Percentiles rank a stretch among this genome's conserved stretches.
phyloP scores from a whole-genome alignment of 257 asterid genomes.

The Striga asiatica region DNA sequence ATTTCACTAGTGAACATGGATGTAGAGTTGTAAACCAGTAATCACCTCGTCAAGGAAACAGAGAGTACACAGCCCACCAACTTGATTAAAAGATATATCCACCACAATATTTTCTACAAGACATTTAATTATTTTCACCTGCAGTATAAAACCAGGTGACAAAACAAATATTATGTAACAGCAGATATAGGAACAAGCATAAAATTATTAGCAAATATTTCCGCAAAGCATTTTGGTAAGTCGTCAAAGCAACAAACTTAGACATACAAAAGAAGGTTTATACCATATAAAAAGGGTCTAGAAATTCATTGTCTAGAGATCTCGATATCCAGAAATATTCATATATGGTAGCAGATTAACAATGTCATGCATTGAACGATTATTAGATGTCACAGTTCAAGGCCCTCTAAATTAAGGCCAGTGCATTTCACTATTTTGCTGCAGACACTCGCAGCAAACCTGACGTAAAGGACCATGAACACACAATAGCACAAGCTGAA shows the following conservation, averaged over 20 bases:
- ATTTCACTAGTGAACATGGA: background rate
- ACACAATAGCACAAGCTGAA: background rate
- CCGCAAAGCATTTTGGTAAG: background rate
- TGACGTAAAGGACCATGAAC: background rate
- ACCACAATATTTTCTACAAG: slow-evolving; percentile 80
- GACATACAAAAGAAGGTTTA: background rate
- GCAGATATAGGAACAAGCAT: background rate
- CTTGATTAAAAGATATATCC: slow-evolving; percentile 85
- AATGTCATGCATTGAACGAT: background rate
- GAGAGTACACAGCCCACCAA: slow-evolving; percentile 81
- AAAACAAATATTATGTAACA: background rate
- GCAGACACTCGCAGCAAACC: background rate
- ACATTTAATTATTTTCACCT: slow-evolving; percentile 83
- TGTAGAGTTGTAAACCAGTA: no score
- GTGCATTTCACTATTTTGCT: background rate
- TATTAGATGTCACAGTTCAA: background rate
- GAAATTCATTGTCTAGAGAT: no score
- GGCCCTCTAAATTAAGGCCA: background rate
- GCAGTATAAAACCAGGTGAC: slow-evolving; percentile 16
- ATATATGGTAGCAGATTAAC: no score
- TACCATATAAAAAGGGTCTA: no score
- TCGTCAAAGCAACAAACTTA: background rate
- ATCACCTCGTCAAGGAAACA: slow-evolving; percentile 88
- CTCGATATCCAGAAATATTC: no score
- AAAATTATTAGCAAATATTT: background rate